Conservation (phyloP, 805 yeast genomes). For the Metschnikowia lachancei region DNA sequence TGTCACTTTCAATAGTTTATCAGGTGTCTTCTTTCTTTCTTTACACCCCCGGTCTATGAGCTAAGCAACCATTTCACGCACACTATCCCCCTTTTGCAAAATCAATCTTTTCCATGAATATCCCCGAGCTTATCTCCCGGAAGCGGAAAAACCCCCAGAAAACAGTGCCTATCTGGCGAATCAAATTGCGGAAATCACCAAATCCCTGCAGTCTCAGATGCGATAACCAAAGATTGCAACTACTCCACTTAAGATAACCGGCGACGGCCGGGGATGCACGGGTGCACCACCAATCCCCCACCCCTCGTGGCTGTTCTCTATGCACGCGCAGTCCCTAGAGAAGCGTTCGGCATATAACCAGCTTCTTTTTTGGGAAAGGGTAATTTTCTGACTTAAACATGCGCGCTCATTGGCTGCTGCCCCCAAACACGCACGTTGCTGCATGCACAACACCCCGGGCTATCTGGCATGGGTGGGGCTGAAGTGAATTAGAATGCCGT, state of each 20-base stretch:
- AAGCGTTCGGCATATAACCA: neutral
- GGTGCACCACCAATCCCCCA: neutral
- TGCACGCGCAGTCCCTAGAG: neutral
- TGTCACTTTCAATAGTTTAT: no score
- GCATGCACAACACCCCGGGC: neutral
- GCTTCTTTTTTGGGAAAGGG: neutral
- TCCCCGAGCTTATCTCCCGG: neutral
- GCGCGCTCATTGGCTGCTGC: constrained; percentile 5
- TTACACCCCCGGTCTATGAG: no score
- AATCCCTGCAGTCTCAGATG: neutral
- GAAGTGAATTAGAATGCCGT: neutral
- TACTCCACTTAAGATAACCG: neutral
- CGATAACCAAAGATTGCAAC: neutral
- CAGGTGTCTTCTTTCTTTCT: no score
- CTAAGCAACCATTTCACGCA: no score
- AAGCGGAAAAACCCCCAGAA: neutral
- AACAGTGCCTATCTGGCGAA: constrained; percentile 6
- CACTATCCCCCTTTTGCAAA: no score
- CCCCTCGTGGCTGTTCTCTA: neutral
- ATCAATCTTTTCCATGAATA: neutral
- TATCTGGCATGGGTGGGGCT: constrained; percentile 8
- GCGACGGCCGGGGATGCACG: constrained; percentile 4
- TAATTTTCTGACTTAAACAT: constrained; percentile 3
- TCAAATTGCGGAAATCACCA: neutral
- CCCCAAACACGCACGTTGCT: neutral